phyloP scores from a whole-genome alignment of 495 filamentous ascomycete genomes.

The Penicillium parvum region DNA sequence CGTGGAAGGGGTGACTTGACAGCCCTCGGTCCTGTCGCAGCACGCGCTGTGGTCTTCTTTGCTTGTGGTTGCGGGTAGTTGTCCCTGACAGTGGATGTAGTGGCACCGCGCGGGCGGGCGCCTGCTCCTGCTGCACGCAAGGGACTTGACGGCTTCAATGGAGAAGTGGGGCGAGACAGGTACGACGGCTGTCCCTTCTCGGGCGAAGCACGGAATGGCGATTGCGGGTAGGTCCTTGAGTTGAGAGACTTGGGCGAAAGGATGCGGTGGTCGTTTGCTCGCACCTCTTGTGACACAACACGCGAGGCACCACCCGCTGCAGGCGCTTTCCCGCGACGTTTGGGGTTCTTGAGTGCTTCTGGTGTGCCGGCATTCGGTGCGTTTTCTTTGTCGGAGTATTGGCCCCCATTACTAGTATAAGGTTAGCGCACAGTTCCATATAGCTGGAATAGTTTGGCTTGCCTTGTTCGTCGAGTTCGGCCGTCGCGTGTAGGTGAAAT shows the following conservation, averaged over 20 bases:
- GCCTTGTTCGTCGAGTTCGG: slow-evolving; percentile 62
- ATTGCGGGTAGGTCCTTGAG: slow-evolving; percentile 61
- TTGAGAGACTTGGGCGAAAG: slow-evolving; percentile 81
- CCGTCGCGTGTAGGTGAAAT: slow-evolving; percentile 29
- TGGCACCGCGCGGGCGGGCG: slow-evolving; percentile 31
- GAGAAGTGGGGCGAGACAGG: slow-evolving; percentile 49
- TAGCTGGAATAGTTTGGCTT: slow-evolving; percentile 14
- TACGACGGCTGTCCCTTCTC: slow-evolving; percentile 46
- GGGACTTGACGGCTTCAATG: slow-evolving; percentile 49
- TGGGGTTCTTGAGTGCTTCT: slow-evolving; percentile 52
- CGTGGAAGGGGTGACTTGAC: slow-evolving; percentile 34
- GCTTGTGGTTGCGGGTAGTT: slow-evolving; percentile 27
- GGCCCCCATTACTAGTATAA: slow-evolving; percentile 54
- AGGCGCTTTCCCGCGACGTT: slow-evolving; percentile 50
- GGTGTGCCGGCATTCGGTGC: slow-evolving; percentile 39
- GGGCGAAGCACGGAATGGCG: slow-evolving; percentile 47
- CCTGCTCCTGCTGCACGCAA: slow-evolving; percentile 42
- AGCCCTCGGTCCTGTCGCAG: slow-evolving; percentile 27
- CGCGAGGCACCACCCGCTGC: slow-evolving; percentile 40
- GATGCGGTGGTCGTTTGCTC: slow-evolving; percentile 50
- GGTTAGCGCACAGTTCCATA: slow-evolving; percentile 11
- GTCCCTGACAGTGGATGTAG: slow-evolving; percentile 27
- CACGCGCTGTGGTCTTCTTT: slow-evolving; percentile 29
- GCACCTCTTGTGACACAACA: slow-evolving; percentile 46
- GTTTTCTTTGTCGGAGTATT: slow-evolving; percentile 76